phyloP scores from a whole-genome alignment of 2,329 filamentous ascomycete genomes.

The Pseudopithomyces maydicus region DNA sequence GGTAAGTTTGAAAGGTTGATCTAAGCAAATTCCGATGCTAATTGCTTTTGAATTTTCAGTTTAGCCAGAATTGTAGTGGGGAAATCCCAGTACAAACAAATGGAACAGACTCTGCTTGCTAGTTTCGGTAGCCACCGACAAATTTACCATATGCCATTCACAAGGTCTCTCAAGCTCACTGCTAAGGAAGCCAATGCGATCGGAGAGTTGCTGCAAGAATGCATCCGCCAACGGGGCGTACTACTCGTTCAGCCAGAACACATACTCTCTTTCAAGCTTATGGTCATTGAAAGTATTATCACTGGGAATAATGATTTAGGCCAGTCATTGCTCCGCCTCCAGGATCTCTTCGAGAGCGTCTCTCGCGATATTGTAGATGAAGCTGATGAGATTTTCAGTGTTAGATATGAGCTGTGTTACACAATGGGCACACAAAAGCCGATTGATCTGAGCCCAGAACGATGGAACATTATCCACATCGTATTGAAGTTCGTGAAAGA shows the following conservation, averaged over 20 bases:
- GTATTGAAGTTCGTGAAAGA: conserved; percentile 54
- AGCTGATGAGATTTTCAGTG: conserved; percentile 67
- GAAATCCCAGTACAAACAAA: conserved; percentile 66
- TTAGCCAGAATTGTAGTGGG: conserved; percentile 65
- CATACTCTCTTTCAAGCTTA: conserved; percentile 66
- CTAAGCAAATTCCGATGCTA: too few relatives aligned
- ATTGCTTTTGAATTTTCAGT: conserved; percentile 22
- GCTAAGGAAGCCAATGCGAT: conserved; percentile 43
- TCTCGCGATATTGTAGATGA: conserved; percentile 67
- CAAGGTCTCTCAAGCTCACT: conserved; percentile 52
- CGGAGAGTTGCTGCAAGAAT: conserved; percentile 49
- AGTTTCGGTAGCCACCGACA: conserved; percentile 62
- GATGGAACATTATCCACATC: conserved; percentile 63
- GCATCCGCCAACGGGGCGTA: conserved; percentile 58
- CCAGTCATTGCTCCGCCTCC: conserved; percentile 44
- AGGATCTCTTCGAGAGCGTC: conserved; percentile 52
- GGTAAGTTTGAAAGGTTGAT: conserved; percentile 23
- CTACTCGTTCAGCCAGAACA: conserved; percentile 69
- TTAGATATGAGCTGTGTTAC: conserved; percentile 67
- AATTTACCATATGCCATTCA: conserved; percentile 65
- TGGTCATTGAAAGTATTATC: conserved; percentile 59
- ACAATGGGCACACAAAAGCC: conserved; percentile 61
- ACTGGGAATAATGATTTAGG: conserved; percentile 36
- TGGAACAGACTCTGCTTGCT: conserved; percentile 60
- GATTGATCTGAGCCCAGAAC: conserved; percentile 58